Conservation (phyloP, 1,284 basidiomycete species). For the Leccinum huronense region DNA sequence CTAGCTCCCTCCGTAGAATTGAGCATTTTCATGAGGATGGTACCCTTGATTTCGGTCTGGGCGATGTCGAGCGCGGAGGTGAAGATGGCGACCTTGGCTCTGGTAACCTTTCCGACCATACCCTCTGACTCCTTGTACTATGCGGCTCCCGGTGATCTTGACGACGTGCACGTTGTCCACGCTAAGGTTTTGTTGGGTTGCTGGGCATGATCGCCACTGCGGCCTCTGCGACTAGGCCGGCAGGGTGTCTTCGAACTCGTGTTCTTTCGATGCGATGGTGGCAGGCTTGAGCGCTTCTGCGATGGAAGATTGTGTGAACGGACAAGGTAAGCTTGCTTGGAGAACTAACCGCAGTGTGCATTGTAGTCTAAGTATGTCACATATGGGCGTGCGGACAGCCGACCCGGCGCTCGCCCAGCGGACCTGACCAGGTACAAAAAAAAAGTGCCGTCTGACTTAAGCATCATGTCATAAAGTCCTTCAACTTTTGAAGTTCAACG, state of each 20-base stretch:
- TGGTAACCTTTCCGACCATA: slow-evolving; percentile 75
- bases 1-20: slow-evolving; percentile 94
- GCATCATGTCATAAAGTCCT: no score
- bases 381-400: no score
- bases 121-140: slow-evolving; percentile 96
- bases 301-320: slow-evolving; percentile 78
- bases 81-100: slow-evolving; percentile 92
- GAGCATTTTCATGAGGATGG: slow-evolving; percentile 93
- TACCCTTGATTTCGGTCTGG: slow-evolving; percentile 99
- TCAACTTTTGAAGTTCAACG: no score
- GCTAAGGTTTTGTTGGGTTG: slow-evolving; percentile 87
- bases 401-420: no score
- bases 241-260: slow-evolving; percentile 86
- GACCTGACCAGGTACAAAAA: no score
- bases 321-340: slow-evolving; percentile 59
- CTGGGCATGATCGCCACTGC: slow-evolving; percentile 87
- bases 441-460: no score
- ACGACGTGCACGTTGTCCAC: slow-evolving; percentile 98
- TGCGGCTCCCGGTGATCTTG: slow-evolving; percentile 89
- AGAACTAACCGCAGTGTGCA: no score
- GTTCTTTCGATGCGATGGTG: slow-evolving; percentile 94
- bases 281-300: slow-evolving; percentile 80
- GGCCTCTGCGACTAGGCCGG: slow-evolving; percentile 89
- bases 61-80: slow-evolving; percentile 91
- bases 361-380: no score